These are phyloP conservation scores for Fusarium abutilonis DNA, from an alignment of 2,329 filamentous ascomycete genomes.

Conservation along the genomic window DNA sequence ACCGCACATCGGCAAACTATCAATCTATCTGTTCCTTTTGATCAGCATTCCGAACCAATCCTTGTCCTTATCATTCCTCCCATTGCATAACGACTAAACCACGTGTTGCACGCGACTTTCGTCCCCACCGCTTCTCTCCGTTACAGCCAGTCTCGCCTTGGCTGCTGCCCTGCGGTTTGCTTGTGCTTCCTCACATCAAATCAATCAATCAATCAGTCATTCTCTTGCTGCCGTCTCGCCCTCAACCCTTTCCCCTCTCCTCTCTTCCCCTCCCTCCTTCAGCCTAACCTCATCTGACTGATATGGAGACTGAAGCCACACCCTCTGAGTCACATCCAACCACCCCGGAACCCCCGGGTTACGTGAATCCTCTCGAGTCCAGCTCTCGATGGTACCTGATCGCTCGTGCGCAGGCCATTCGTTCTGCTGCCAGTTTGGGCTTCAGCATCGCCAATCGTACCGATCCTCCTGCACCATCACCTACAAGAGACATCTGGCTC, in stretches of 20 bases:
- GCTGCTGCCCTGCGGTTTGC: slow-evolving; percentile 10
- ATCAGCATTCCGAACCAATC: slow-evolving; percentile 35
- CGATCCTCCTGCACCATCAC: slow-evolving; percentile 53
- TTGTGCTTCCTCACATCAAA: slow-evolving; percentile 22
- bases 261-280: slow-evolving; percentile 17
- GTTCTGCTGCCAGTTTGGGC: slow-evolving; percentile 56
- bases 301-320: slow-evolving; percentile 45
- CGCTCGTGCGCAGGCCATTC: slow-evolving; percentile 56
- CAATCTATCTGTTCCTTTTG: slow-evolving; percentile 19
- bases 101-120: slow-evolving; percentile 34
- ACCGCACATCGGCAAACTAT: slow-evolving; percentile 26
- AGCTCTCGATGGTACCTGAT: slow-evolving; percentile 57
- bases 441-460: slow-evolving; percentile 56
- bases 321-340: slow-evolving; percentile 46
- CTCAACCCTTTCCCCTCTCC: slow-evolving; percentile 9
- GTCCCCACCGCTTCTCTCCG: slow-evolving; percentile 34
- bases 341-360: slow-evolving; percentile 50
- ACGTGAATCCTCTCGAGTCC: slow-evolving; percentile 57
- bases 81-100: slow-evolving; percentile 36
- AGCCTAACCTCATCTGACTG: slow-evolving; percentile 23
- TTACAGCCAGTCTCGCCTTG: slow-evolving; percentile 31
- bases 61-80: slow-evolving; percentile 1
- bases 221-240: slow-evolving; percentile 3
- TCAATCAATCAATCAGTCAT: not conserved
- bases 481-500: slow-evolving; percentile 53